A percentile compares a stretch with the other conserved stretches of the same genome.
These are phyloP conservation scores for Orychophragmus violaceus DNA, from an alignment of 345 rosid genomes.

Conservation along the genomic window DNA sequence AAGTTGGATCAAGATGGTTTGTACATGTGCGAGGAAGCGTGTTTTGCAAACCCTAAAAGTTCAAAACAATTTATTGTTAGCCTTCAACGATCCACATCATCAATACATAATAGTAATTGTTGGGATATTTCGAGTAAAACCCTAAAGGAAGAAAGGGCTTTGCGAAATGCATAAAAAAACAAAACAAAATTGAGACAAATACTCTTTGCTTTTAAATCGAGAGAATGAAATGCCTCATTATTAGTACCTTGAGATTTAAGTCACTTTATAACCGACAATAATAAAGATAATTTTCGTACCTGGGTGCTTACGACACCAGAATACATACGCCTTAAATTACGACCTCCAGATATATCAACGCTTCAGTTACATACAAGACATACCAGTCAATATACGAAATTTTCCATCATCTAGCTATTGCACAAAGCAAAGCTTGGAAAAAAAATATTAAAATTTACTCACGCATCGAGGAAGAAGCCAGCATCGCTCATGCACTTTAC, in stretches of 20 bases:
- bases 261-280: too few species aligned
- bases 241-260: too few species aligned
- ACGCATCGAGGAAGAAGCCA: slow-evolving; percentile 88
- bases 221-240: too few species aligned
- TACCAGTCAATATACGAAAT: not conserved
- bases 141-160: too few species aligned
- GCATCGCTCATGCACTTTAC: slow-evolving; percentile 97
- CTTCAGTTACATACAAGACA: slow-evolving; percentile 35
- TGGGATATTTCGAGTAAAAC: too few species aligned
- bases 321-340: slow-evolving; percentile 57
- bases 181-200: too few species aligned
- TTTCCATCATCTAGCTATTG: not conserved
- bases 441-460: slow-evolving; percentile 30
- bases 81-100: not conserved
- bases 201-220: too few species aligned
- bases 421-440: not conserved
- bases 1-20: slow-evolving; percentile 14
- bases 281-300: slow-evolving; percentile 32
- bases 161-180: too few species aligned
- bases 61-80: not conserved
- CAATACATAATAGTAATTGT: not conserved
- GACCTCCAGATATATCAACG: slow-evolving; percentile 76
- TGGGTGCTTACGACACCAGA: slow-evolving; percentile 64
- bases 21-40: slow-evolving; percentile 23
- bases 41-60: slow-evolving; percentile 20